Evolutionary conservation across 306 rosid genomes (phyloP).

Genomic region (Cucumis cinereus): DNA sequence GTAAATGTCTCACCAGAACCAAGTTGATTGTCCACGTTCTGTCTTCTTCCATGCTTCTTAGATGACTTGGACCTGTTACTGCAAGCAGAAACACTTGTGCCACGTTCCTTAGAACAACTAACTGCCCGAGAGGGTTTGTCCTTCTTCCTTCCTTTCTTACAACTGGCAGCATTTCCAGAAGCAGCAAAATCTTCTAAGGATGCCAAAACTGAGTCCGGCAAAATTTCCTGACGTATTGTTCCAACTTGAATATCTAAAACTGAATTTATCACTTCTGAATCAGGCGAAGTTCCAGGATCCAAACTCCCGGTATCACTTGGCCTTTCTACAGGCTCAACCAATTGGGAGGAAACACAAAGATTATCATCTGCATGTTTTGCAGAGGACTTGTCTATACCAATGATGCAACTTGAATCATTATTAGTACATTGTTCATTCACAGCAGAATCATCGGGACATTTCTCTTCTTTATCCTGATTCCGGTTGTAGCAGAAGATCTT

Average conservation of each 20-base stretch:
- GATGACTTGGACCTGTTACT: slow-evolving; percentile 36
- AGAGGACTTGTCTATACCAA: slow-evolving; percentile 28
- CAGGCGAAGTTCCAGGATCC: slow-evolving; percentile 98
- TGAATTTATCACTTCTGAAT: slow-evolving; percentile 86
- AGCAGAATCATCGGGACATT: slow-evolving; percentile 19
- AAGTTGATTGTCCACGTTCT: slow-evolving; percentile 15
- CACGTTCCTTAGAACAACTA: neutral
- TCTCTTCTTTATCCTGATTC: slow-evolving; percentile 21
- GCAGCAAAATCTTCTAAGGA: slow-evolving; percentile 36
- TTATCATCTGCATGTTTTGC: slow-evolving; percentile 24
- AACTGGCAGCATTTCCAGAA: slow-evolving; percentile 11
- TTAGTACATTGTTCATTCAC: slow-evolving; percentile 32
- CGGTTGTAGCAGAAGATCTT: slow-evolving; percentile 21
- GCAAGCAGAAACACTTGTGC: slow-evolving; percentile 13
- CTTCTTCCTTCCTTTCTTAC: slow-evolving; percentile 44
- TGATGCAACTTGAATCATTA: slow-evolving; percentile 28
- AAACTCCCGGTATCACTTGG: slow-evolving; percentile 27
- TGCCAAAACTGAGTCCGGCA: slow-evolving; percentile 30
- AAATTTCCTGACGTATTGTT: slow-evolving; percentile 32
- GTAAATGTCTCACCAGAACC: slow-evolving; percentile 26
- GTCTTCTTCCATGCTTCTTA: slow-evolving; percentile 32
- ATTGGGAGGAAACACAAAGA: slow-evolving; percentile 25
- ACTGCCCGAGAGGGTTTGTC: slow-evolving; percentile 16
- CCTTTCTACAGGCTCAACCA: slow-evolving; percentile 41
- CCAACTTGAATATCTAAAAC: slow-evolving; percentile 48